phyloP scores from a whole-genome alignment of 192 early-diverging fungal genomes.

The Linnemannia zychae region DNA sequence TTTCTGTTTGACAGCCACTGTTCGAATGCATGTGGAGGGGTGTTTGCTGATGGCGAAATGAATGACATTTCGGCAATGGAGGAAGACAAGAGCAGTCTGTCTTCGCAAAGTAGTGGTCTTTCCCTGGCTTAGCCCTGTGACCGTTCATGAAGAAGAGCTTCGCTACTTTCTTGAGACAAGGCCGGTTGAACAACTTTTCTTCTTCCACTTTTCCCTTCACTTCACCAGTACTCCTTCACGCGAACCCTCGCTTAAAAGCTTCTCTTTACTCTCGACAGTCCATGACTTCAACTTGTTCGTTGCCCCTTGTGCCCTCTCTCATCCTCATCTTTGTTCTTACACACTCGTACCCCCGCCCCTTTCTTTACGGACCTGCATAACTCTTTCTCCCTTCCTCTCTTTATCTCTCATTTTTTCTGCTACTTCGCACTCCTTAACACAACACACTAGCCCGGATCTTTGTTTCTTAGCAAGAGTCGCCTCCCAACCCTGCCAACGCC shows the following conservation, averaged over 20 bases:
- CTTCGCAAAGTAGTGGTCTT: no score
- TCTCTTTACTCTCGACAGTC: background rate
- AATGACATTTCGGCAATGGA: no score
- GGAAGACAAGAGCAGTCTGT: no score
- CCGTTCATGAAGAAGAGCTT: background rate
- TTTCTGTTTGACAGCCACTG: no score
- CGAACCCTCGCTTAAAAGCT: no score
- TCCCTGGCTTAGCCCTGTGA: background rate
- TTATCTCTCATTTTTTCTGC: background rate
- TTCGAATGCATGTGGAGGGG: no score
- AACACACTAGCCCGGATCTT: background rate
- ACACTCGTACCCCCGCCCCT: background rate
- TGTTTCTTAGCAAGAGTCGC: background rate
- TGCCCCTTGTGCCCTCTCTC: background rate
- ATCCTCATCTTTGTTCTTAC: background rate
- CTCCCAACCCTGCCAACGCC: constrained; percentile 18
- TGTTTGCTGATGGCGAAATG: no score
- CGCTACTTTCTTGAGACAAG: background rate
- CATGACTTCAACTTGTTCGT: background rate
- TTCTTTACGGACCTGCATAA: background rate
- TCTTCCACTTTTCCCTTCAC: background rate
- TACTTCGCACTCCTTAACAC: background rate
- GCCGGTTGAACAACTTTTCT: background rate
- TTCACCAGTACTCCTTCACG: background rate
- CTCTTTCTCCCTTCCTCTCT: background rate